phyloP scores from a whole-genome alignment of 2,329 filamentous ascomycete species.

The Thielaviopsis euricoi region DNA sequence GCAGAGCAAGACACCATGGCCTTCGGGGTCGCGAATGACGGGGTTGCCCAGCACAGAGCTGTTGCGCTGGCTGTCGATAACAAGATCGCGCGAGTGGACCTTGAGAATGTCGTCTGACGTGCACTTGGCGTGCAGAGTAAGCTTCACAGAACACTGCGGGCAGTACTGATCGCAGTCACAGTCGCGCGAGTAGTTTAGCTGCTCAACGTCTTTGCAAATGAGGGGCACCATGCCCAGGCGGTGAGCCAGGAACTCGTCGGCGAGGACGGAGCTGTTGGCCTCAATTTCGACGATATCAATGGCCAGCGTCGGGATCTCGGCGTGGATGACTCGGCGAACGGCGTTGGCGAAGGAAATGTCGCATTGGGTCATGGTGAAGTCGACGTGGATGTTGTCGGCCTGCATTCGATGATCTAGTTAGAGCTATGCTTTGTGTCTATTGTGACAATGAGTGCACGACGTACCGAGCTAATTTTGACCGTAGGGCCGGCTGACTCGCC shows the following conservation, averaged over 20 bases:
- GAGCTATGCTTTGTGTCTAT: not conserved
- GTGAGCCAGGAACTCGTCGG: conserved; percentile 91
- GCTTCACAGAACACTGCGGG: conserved; percentile 73
- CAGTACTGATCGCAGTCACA: conserved; percentile 96
- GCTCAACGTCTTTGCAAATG: conserved; percentile 65
- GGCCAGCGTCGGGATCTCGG: conserved; percentile 85
- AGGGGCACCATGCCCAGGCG: conserved; percentile 82
- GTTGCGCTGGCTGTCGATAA: conserved; percentile 50
- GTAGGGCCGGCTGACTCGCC: conserved; percentile 38
- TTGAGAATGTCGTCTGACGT: conserved; percentile 78
- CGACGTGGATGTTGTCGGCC: conserved; percentile 66
- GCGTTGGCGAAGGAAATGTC: conserved; percentile 89
- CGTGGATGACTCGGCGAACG: conserved; percentile 75
- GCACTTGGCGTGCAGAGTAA: conserved; percentile 74
- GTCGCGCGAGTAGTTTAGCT: conserved; percentile 75
- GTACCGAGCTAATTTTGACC: conserved; percentile 44
- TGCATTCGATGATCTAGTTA: conserved; percentile 20
- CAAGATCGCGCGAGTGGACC: conserved; percentile 80
- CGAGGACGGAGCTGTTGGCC: conserved; percentile 84
- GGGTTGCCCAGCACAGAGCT: conserved; percentile 66
- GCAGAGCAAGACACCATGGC: conserved; percentile 68
- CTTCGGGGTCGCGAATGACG: conserved; percentile 68
- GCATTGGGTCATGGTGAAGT: conserved; percentile 81
- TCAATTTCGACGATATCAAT: conserved; percentile 91
- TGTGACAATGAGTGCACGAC: conserved; percentile 11